Base-by-base conservation (phyloP, 768 basidiomycete species). In the Termitomyces sp. region DNA sequence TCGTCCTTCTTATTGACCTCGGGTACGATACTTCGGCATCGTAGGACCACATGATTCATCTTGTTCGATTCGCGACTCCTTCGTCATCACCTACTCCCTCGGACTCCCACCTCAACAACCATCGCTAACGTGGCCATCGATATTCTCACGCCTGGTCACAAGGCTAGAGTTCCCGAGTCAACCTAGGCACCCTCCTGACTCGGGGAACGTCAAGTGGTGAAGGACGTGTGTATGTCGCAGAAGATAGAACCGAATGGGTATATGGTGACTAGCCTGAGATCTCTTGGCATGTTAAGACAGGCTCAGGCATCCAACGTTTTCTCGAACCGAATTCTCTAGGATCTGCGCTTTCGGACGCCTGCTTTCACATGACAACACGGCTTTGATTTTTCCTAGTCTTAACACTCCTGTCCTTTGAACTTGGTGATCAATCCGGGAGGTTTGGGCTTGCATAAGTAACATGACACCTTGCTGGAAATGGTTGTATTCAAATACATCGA, bases 91-190 rank as follows among this genome's bases (percentile, higher is more conserved):
- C 26, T 52, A 41, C n/a, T 18, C 24, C 18, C 36, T 41, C 51
- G 37, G 51, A 27, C 26, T 52, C n/a, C 18, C 22, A 26, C 50
- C 36, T n/a, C 32, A 16, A 50, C 26, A 44, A 53, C 56, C 32
- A 50, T 53, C 27, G 41, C 47, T 48, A 50, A 26, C 31, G 34
- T 57, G 47, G 39, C 39, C 57, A 60, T 60, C 59, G 57, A 68
- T 63, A 60, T 61, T 65, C 65, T 57, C 64, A 66, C 64, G 61
- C 26, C 22, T 58, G 16, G 62, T 65, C 67, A 62, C 69, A 70
- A 67, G 68, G 65, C 52, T 53, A 53, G 59, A 70, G 73, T 76
- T 76, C 75, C 75, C 75, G 77, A 77, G 75, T 72, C 71, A 74
- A 63, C 47, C 56, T 58, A 64, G 65, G 61, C 53, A 64, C 62